A percentile compares a stretch with the other conserved stretches of the same genome.
Conservation (phyloP, 345 rosid species). For the Ceriops decandra region DNA sequence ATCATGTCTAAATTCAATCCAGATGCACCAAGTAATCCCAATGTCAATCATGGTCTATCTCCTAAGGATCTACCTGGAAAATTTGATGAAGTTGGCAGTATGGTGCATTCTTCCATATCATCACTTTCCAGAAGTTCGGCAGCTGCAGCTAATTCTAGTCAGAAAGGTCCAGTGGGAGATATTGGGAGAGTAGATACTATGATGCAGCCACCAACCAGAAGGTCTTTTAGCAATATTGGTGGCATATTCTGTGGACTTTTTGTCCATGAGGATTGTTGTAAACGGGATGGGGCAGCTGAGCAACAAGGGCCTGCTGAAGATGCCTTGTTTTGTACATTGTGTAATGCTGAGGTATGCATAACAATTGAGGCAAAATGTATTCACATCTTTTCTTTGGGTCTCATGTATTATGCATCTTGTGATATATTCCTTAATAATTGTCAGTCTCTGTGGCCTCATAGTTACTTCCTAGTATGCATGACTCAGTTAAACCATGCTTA, state of each 20-base stretch:
- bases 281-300: slow-evolving; percentile 44
- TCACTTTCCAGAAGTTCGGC: slow-evolving; percentile 70
- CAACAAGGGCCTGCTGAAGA: slow-evolving; percentile 59
- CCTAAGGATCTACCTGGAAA: slow-evolving; percentile 43
- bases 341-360: slow-evolving; percentile 73
- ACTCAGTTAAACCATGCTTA: no score
- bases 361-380: background rate
- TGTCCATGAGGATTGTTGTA: slow-evolving; percentile 65
- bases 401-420: background rate
- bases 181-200: slow-evolving; percentile 32
- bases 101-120: slow-evolving; percentile 64
- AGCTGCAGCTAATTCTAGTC: slow-evolving; percentile 58
- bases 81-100: slow-evolving; percentile 56
- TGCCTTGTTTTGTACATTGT: slow-evolving; percentile 78
- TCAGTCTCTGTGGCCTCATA: no score
- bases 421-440: background rate
- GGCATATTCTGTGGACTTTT: slow-evolving; percentile 62
- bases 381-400: background rate
- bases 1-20: slow-evolving; percentile 58
- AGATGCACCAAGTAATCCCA: slow-evolving; percentile 26
- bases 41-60: slow-evolving; percentile 36
- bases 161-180: slow-evolving; percentile 60
- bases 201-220: slow-evolving; percentile 22
- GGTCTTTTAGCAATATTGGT: slow-evolving; percentile 45
- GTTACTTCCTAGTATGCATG: no score